Base-by-base conservation (phyloP, 2,329 filamentous ascomycete genomes). In the Fusarium piperis region DNA sequence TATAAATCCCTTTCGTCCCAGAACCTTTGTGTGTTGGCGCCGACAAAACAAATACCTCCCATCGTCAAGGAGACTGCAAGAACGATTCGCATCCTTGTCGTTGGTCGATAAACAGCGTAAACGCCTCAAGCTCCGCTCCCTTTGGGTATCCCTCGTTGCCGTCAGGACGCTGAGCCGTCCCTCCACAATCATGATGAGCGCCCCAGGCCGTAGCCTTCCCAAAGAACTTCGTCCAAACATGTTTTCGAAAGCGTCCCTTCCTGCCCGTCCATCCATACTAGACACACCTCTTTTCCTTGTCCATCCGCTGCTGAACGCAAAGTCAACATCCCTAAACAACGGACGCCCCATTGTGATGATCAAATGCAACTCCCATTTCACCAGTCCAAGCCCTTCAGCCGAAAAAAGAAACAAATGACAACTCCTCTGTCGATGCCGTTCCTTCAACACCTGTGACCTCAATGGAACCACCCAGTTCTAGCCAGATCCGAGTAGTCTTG, bases 361-460 rank as follows among this genome's bases (percentile, higher is more conserved):
- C 55, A 69, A 76, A 76, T 77, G 70, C 67, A 77, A 75, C 70
- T 76, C 73, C 73, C 59, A 59, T 70, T 65, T 70, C 72, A 70
- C 68, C 72, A 64, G 38, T 67, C 60, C 70, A 53, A 65, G 64
- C 62, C 74, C 71, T 68, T 61, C 73, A 66, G 39, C 61, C 72
- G 55, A 76, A 70, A 72, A 73, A 56, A 65, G 48, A 75, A 70
- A 67, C 67, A 65, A 59, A 72, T 67, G 44, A 72, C 70, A 75
- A 78, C 76, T 78, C 74, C 76, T 66, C 68, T 60, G 68, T 70
- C 65, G 65, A 78, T 78, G 75, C 75, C 68, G 48, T 70, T 59
- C 70, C 64, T 66, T 67, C 71, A 69, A 69, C 68, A 69, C 68
- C 68, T 38, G 62, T 74, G 61, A 65, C 64, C 64, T 65, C 53